Base-by-base conservation (phyloP, 495 filamentous ascomycete species). In the Podospora conica region DNA sequence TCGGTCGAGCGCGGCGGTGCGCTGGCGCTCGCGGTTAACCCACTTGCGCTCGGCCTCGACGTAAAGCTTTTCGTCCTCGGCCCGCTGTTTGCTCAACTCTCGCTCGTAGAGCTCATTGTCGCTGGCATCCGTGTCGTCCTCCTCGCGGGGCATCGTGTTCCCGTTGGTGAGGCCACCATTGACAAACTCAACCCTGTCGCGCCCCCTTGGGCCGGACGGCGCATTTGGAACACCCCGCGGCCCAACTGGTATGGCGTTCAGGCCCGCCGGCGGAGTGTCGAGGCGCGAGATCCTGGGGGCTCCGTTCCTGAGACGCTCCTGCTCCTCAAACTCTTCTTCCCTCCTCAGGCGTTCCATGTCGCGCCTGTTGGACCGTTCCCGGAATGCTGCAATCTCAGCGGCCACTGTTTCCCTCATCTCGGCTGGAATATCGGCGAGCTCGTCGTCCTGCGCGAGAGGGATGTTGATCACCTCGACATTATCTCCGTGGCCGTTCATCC, bases 391-490 rank as follows among this genome's bases (percentile, higher is more conserved):
- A 68, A 99, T 99, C 70, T 99, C 96, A 66, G 89, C 89, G 9
- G 95, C 92, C 24, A 99, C 94, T 9, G 89, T 96, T 71, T 94
- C 95, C n/a, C 95, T 88, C 93, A 94, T 94, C 71, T 97, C 95
- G 11, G 91, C 88, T 3, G 95, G 95, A 63, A 99, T 96, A 71
- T 99, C 96, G 53, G 91, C 89, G 28, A 99, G 82, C 70, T 99
- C 95, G 73, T 99, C 95, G 69, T 99, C 95, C 25, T 88, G 85
- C 9, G 91, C 90, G 40, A 96, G 85, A 4, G 91, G 90, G 66
- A 97, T 97, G 54, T 92, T 97, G 68, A 97, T 89, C 31, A 97
- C 88, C 78, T 96, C 93, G 22, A 87, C 85, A 65, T 91, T 83
- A 29, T 84, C 84, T 33, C 80, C 86, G 56, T 80, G 77, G 18